Conservation (phyloP, 176 grass and related monocot species). For the Oryza brachyantha region DNA sequence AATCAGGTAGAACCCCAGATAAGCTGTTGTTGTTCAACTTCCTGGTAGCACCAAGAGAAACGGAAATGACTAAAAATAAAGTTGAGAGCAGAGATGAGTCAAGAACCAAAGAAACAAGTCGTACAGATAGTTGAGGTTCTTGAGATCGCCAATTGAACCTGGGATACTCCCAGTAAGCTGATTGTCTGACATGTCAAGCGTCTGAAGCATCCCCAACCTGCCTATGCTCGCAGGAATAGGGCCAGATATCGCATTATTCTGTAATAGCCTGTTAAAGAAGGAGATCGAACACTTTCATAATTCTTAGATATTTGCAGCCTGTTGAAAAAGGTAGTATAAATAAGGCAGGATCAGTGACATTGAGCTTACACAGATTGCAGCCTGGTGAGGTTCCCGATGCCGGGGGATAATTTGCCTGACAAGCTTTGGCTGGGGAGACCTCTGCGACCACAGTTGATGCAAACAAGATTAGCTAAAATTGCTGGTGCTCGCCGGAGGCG, state of each 20-base stretch:
- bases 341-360: background rate
- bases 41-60: constrained; percentile 37
- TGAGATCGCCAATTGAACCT: constrained; percentile 69
- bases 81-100: background rate
- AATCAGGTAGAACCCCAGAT: constrained; percentile 74
- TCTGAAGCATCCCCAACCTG: constrained; percentile 74
- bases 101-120: constrained; percentile 19
- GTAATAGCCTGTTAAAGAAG: constrained; percentile 61
- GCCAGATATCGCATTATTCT: constrained; percentile 89
- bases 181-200: constrained; percentile 87
- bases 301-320: background rate
- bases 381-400: constrained; percentile 84
- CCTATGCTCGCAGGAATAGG: constrained; percentile 66
- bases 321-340: background rate
- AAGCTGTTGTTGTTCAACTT: constrained; percentile 96
- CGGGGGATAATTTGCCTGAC: constrained; percentile 65
- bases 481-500: background rate
- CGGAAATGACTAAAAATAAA: background rate
- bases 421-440: constrained; percentile 91
- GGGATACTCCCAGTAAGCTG: constrained; percentile 78
- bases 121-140: constrained; percentile 85
- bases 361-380: constrained; percentile 86
- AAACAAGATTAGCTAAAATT: background rate
- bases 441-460: constrained; percentile 20
- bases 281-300: background rate